Evolutionary conservation across 306 rosid species (phyloP), one percentile per base, ranked within the genome.

Genomic region (Rosa lucieae): DNA sequence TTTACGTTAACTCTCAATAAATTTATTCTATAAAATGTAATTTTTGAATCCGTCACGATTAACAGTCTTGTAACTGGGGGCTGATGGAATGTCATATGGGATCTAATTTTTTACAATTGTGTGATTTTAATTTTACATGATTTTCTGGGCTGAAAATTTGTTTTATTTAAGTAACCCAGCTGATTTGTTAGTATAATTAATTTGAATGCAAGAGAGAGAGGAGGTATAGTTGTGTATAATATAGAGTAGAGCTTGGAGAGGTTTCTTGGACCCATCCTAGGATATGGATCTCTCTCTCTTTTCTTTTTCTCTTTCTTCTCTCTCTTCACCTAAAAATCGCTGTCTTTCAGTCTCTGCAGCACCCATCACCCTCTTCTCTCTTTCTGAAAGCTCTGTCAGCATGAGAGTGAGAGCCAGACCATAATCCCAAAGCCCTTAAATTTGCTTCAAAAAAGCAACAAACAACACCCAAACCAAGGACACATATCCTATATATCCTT

Each of bases 321-420:
- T 75, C 67, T 81, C 83, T 86, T 83, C 83, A 83, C 90, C 93
- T 80, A 87, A 90, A 89, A 73, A 83, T 89, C 89, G 90, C 93
- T 89, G 93, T 90, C 93, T 86, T 79, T 84, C 83, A 83, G 89
- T 83, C 82, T 85, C 82, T 80, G 87, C 82, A 85, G 87, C 82
- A 87, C 84, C 94, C 89, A 84, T 88, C 86, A 80, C 82, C 85
- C 63, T 48, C 73, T 65, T 59, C 26, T 26, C 72, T 82, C 88
- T 85, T 78, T 85, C 94, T 84, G 88, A 84, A 82, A 80, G 88
- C 74, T 84, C 90, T 89, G 94, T 83, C 98, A 86, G 82, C 96
- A 90, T 94, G 91, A 92, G 92, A 90, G 93, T 94, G 94, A 92
- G 97, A 92, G 94, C 94, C 94, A 84, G 83, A 82, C 85, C 86